Conservation (phyloP, 75 land plant genomes). For the Picea glauca region DNA sequence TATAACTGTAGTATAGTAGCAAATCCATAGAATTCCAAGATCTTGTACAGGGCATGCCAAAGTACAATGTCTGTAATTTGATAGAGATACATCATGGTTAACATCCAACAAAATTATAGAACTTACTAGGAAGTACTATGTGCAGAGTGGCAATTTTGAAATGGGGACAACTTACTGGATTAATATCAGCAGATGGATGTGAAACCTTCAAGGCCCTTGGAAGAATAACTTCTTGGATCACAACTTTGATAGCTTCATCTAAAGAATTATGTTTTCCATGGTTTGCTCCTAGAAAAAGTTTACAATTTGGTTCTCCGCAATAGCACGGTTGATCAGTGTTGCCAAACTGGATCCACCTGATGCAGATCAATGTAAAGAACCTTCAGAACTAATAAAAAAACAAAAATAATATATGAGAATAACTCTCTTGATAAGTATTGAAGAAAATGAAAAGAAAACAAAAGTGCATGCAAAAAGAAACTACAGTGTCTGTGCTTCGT, state of each 20-base stretch:
- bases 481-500: not conserved
- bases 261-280: slow-evolving; percentile 55
- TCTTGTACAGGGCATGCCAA: too few relatives aligned
- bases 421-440: slow-evolving; percentile 3
- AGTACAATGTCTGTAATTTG: too few relatives aligned
- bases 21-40: too few relatives aligned
- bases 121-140: too few relatives aligned
- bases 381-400: not conserved
- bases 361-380: not conserved
- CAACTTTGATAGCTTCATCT: slow-evolving; percentile 36
- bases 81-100: too few relatives aligned
- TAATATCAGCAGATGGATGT: not conserved
- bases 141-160: too few relatives aligned
- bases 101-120: too few relatives aligned
- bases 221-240: slow-evolving; percentile 20
- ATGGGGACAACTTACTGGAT: too few relatives aligned
- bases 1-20: too few relatives aligned
- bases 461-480: not conserved
- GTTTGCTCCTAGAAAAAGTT: slow-evolving; percentile 62
- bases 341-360: slow-evolving; percentile 95
- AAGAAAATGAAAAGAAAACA: not conserved
- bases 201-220: not conserved
- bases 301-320: slow-evolving; percentile 76
- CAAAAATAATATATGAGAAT: not conserved
- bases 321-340: slow-evolving; percentile 79